phyloP scores from a whole-genome alignment of 2,329 filamentous ascomycete genomes.

The Mariannaea elegans region DNA sequence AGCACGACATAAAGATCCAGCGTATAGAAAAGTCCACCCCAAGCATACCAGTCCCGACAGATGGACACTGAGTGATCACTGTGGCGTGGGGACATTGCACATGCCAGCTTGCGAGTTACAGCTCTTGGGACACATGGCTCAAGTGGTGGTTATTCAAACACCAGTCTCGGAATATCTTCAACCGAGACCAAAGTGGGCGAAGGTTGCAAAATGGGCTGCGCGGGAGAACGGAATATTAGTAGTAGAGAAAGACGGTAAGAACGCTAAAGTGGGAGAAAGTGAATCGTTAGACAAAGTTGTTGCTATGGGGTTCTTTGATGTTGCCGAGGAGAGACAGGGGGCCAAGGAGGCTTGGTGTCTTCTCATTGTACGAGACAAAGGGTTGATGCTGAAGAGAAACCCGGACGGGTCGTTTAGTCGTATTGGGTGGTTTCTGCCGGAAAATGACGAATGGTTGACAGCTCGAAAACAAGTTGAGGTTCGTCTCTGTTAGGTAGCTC shows the following conservation, averaged over 20 bases:
- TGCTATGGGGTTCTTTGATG: conserved; percentile 10
- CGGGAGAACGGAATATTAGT: background rate
- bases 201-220: background rate
- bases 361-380: background rate
- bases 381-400: conserved; percentile 1
- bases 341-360: background rate
- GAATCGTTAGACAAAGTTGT: background rate
- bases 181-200: background rate
- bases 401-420: conserved; percentile 1
- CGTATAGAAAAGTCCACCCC: background rate
- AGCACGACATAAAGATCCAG: background rate
- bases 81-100: conserved; percentile 1
- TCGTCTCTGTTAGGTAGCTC: background rate
- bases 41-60: background rate
- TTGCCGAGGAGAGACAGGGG: conserved; percentile 4
- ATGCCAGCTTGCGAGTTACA: conserved; percentile 23
- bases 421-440: background rate
- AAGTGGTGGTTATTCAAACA: conserved; percentile 1
- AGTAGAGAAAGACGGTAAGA: background rate
- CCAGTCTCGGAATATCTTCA: background rate
- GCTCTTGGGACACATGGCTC: background rate
- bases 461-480: background rate
- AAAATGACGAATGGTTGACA: conserved; percentile 6
- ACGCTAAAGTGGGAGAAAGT: no score
- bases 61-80: conserved; percentile 4